Percentiles rank a stretch among this genome's conserved stretches.
Evolutionary conservation across 1,284 basidiomycete genomes (phyloP).

Genomic region (Microbotryomycetes sp.): DNA sequence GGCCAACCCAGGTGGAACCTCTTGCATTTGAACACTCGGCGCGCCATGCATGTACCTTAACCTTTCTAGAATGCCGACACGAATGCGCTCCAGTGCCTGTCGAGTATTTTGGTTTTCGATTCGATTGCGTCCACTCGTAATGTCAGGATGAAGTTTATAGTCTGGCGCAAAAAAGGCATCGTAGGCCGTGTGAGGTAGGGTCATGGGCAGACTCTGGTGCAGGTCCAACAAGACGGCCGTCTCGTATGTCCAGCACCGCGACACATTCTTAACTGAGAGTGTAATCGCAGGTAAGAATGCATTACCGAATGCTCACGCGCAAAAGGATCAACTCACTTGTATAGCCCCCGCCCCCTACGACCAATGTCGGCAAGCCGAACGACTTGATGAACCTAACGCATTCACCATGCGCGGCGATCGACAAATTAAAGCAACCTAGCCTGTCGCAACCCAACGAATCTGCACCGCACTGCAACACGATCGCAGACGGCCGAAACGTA

Average conservation of each 20-base stretch:
- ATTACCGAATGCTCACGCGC: neutral
- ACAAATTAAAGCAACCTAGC: slow-evolving; percentile 93
- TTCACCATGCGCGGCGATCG: slow-evolving; percentile 97
- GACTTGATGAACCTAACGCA: slow-evolving; percentile 94
- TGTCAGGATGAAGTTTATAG: slow-evolving; percentile 85
- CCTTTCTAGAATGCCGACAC: slow-evolving; percentile 78
- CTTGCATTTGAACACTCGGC: slow-evolving; percentile 91
- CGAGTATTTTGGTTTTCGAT: slow-evolving; percentile 90
- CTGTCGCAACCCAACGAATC: slow-evolving; percentile 92
- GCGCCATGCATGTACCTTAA: slow-evolving; percentile 89
- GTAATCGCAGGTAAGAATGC: neutral
- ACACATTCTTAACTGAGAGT: slow-evolving; percentile 69
- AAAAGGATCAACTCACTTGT: slow-evolving; percentile 50
- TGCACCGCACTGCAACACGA: slow-evolving; percentile 95
- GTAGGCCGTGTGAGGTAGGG: slow-evolving; percentile 81
- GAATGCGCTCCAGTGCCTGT: slow-evolving; percentile 74
- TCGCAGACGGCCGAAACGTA: slow-evolving; percentile 79
- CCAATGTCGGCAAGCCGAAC: slow-evolving; percentile 80
- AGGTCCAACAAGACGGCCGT: slow-evolving; percentile 82
- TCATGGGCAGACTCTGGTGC: slow-evolving; percentile 65
- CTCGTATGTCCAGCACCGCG: slow-evolving; percentile 98
- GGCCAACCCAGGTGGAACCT: slow-evolving; percentile 86
- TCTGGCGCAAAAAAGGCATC: slow-evolving; percentile 89
- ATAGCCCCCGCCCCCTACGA: slow-evolving; percentile 92
- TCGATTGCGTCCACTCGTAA: slow-evolving; percentile 57